Percentiles rank a stretch among this genome's conserved stretches.
These are phyloP conservation scores for Didymella lethalis DNA, from an alignment of 2,329 filamentous ascomycete genomes.

Conservation along the genomic window DNA sequence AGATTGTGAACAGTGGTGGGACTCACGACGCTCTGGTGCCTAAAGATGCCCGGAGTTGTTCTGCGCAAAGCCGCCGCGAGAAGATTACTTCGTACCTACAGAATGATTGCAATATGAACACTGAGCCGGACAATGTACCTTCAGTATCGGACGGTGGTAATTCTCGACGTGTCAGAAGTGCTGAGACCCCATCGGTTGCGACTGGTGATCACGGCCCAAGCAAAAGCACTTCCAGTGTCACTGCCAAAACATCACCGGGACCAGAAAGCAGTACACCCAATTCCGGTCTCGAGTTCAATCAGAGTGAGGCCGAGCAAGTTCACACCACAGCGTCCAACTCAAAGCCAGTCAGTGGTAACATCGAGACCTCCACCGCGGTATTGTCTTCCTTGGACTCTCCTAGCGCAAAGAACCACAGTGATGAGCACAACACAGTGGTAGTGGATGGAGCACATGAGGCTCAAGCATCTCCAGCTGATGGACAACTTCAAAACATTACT, in stretches of 20 bases:
- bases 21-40: neutral
- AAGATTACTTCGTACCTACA: neutral
- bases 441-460: neutral
- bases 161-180: slow-evolving; percentile 4
- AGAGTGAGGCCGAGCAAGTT: neutral
- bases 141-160: slow-evolving; percentile 8
- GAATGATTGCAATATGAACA: neutral
- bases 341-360: slow-evolving; percentile 4
- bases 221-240: neutral
- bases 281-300: neutral
- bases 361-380: slow-evolving; percentile 21
- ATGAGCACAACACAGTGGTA: neutral
- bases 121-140: slow-evolving; percentile 10
- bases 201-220: neutral
- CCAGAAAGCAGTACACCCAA: neutral
- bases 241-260: neutral
- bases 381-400: slow-evolving; percentile 13
- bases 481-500: neutral
- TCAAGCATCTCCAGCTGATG: neutral
- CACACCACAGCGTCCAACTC: too few relatives aligned
- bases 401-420: slow-evolving; percentile 7
- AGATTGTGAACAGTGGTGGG: slow-evolving; percentile 61
- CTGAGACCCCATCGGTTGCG: slow-evolving; percentile 2
- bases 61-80: neutral
- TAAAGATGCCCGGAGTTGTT: neutral